Conservation (phyloP, 129 eudicot genomes). For the Mikania micrantha region DNA sequence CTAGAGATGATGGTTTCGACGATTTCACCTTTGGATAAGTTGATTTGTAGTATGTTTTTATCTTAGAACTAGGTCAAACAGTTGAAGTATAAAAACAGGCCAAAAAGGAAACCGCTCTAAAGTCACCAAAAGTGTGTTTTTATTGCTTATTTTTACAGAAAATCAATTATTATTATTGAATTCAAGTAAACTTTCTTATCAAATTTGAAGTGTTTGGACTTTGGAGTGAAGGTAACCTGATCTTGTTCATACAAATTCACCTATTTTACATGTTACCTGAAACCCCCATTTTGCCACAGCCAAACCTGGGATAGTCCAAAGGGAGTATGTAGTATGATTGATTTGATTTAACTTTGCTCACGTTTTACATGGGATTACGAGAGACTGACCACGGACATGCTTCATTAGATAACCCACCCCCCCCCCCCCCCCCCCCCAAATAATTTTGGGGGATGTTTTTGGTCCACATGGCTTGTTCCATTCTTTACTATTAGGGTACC, state of each 20-base stretch:
- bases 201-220: neutral
- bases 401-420: no score
- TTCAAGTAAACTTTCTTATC: neutral
- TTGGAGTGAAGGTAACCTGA: neutral
- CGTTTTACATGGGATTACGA: neutral
- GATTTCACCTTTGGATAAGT: no score
- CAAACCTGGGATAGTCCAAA: neutral
- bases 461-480: no score
- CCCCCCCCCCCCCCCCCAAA: no score
- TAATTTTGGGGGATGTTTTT: no score
- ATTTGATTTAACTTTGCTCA: neutral
- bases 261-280: neutral
- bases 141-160: no score
- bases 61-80: neutral
- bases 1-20: neutral
- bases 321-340: neutral
- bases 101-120: neutral
- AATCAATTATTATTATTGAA: no score
- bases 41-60: neutral
- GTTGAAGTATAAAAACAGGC: neutral
- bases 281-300: neutral
- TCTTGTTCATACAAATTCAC: neutral
- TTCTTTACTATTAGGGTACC: no score
- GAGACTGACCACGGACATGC: neutral
- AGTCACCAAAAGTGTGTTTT: neutral